phyloP scores from a whole-genome alignment of 1,284 basidiomycete genomes.

The Marasmius sp. region DNA sequence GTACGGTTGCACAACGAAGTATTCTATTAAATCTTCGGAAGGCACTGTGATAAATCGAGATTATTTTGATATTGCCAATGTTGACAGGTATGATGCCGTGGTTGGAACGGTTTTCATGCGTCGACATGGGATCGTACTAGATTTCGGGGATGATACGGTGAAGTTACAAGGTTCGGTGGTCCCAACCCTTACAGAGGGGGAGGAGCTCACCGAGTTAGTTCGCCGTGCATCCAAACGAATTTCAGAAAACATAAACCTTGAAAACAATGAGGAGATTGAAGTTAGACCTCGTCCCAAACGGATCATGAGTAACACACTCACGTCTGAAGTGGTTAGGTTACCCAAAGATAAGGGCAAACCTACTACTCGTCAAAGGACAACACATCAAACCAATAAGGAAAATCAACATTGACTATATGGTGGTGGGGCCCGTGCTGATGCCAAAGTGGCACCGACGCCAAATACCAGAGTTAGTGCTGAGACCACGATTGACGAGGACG shows the following conservation, averaged over 20 bases:
- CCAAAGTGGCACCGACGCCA: background rate
- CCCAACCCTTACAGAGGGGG: background rate
- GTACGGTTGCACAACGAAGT: slow-evolving; percentile 14
- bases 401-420: background rate
- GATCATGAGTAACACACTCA: no score
- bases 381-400: background rate
- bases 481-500: background rate
- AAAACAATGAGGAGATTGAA: background rate
- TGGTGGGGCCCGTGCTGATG: background rate
- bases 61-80: slow-evolving; percentile 18
- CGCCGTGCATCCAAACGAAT: background rate
- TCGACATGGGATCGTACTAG: background rate
- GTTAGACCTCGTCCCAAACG: background rate
- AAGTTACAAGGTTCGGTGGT: slow-evolving; percentile 7
- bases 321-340: no score
- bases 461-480: background rate
- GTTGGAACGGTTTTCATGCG: background rate
- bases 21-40: background rate
- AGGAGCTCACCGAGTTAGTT: background rate
- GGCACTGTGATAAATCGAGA: background rate
- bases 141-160: slow-evolving; percentile 9
- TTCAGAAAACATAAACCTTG: background rate
- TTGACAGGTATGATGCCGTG: slow-evolving; percentile 17
- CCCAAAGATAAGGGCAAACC: no score
- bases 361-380: no score